These are phyloP conservation scores for Cytospora schulzeri DNA, from an alignment of 2,329 filamentous ascomycete species.

Conservation along the genomic window DNA sequence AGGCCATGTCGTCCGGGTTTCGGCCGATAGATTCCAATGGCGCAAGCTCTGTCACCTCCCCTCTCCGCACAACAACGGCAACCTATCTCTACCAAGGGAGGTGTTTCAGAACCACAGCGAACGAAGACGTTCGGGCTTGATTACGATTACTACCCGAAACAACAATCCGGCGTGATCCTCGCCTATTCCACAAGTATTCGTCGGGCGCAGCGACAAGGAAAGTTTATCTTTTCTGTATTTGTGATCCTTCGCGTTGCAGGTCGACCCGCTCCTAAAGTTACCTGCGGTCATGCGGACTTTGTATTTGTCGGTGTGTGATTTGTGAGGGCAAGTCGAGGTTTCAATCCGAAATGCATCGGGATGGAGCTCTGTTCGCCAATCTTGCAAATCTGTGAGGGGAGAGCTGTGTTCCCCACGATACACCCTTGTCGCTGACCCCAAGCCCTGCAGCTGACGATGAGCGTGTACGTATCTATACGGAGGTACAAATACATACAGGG, in stretches of 20 bases:
- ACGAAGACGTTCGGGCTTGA: neutral
- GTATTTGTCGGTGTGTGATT: neutral
- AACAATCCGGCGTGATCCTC: no score
- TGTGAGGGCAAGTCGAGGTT: neutral
- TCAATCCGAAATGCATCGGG: conserved; percentile 25
- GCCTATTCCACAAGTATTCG: neutral
- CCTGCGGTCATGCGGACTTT: neutral
- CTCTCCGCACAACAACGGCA: conserved; percentile 2
- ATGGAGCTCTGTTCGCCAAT: conserved; percentile 22
- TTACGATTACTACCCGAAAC: neutral
- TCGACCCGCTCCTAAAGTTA: neutral
- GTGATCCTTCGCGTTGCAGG: neutral
- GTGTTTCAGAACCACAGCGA: neutral
- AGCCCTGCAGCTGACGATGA: conserved; percentile 24
- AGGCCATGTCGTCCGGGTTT: neutral
- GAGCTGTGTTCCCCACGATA: conserved; percentile 24
- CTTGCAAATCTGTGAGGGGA: conserved; percentile 22
- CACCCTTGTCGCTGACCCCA: conserved; percentile 18
- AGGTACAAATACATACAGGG: conserved; percentile 1
- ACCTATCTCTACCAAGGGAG: neutral
- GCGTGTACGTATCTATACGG: neutral
- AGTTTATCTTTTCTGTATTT: neutral
- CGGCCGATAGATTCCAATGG: neutral
- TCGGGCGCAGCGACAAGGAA: conserved; percentile 1
- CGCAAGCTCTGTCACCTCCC: neutral